Conservation (phyloP, 78 protist species). For the Andalucia godoyi region DNA sequence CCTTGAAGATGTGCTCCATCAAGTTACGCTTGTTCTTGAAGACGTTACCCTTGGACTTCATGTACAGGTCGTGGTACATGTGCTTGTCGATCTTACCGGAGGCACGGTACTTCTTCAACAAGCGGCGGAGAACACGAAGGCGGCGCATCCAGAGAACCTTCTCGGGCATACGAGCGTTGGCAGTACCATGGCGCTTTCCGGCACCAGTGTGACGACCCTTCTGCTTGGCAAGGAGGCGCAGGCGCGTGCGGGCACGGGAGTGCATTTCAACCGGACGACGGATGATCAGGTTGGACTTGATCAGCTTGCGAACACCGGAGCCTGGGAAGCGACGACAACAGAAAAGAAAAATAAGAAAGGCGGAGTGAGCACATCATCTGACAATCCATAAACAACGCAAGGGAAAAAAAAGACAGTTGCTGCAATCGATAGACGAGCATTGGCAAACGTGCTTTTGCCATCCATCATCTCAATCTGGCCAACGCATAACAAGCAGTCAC, state of each 20-base stretch:
- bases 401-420: background rate
- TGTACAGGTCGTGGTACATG: conserved; percentile 89
- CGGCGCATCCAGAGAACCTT: conserved; percentile 96
- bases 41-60: conserved; percentile 94
- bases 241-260: conserved; percentile 82
- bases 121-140: conserved; percentile 93
- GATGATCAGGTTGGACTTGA: conserved; percentile 88
- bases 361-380: too few relatives aligned
- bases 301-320: conserved; percentile 78
- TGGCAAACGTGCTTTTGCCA: too few relatives aligned
- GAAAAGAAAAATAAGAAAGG: too few relatives aligned
- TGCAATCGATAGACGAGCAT: background rate
- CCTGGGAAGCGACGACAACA: background rate
- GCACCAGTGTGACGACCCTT: conserved; percentile 85
- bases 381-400: too few relatives aligned
- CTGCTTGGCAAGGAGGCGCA: conserved; percentile 67
- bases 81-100: conserved; percentile 85
- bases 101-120: conserved; percentile 92
- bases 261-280: conserved; percentile 70
- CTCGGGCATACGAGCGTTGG: conserved; percentile 92
- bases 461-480: background rate
- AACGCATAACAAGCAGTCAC: background rate
- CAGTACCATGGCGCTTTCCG: conserved; percentile 95
- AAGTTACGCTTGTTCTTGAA: conserved; percentile 98
- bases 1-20: conserved; percentile 89